Base-by-base conservation (phyloP, 495 filamentous ascomycete species). In the Schizothecium vesticola region DNA sequence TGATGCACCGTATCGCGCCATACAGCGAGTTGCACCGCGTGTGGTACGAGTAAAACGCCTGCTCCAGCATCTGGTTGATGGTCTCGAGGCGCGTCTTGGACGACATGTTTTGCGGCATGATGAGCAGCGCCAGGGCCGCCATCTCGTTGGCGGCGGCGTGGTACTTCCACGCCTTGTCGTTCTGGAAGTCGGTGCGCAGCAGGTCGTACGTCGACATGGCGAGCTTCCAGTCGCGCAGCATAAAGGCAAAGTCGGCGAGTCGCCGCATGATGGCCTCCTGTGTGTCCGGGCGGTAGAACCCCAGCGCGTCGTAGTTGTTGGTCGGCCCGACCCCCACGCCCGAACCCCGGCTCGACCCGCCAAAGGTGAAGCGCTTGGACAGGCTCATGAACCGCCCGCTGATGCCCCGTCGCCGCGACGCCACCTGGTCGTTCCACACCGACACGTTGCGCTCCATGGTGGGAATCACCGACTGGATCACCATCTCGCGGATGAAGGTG, bases 381-480 rank as follows among this genome's bases (percentile, higher is more conserved):
- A 98, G 82, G n/a, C 90, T 94, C 80, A 96, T 90, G 75, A 99
- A 93, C 3, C 92, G 87, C 16, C 95, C 95, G 68, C 89, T 90
- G 65, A 99, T 83, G 33, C 96, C 96, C 64, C 92, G 87, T 56
- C 95, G 83, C 59, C 91, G 83, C 16, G 96, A 96, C n/a, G 92
- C 93, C 9, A 98, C 89, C 79, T 97, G 94, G 73, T 99, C 95
- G 75, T 99, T 99, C 95, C 95, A 99, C 3, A 91, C 85, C 25
- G 93, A 89, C 10, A 94, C 85, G 71, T 89, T 86, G 61, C 93
- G 91, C 78, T 99, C 95, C 96, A 99, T 98, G 65, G 90, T 92
- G 0, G 95, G 95, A 31, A 99, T 85, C 13, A 99, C 85, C 2
- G 92, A 96, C 73, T 97, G 94, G 10, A 90, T 93, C 16, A 95